A percentile compares a stretch with the other conserved stretches of the same genome.
Evolutionary conservation across 140 eudicot species (phyloP).

Genomic region (Stevia rebaudiana): DNA sequence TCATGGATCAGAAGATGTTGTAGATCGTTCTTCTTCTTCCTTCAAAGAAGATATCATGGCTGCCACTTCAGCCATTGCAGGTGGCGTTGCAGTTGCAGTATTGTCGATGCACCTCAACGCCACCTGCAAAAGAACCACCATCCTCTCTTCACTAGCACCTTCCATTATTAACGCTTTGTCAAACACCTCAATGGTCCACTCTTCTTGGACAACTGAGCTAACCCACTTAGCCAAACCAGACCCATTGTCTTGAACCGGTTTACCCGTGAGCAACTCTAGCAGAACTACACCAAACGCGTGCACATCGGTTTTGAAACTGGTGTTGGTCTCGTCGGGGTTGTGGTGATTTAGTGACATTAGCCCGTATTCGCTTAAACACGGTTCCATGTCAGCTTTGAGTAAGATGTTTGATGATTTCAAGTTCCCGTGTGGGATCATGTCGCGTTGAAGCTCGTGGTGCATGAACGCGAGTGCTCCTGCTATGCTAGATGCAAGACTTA

Average conservation of each 20-base stretch:
- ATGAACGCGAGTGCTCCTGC: conserved; percentile 55
- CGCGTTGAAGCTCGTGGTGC: conserved; percentile 55
- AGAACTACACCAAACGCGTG: conserved; percentile 55
- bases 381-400: conserved; percentile 46
- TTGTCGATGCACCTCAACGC: conserved; percentile 51
- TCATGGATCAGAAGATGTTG: conserved; percentile 44
- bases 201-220: conserved; percentile 54
- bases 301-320: conserved; percentile 37
- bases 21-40: conserved; percentile 57
- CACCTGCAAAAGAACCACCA: conserved; percentile 58
- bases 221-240: conserved; percentile 56
- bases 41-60: conserved; percentile 41
- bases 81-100: conserved; percentile 34
- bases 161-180: conserved; percentile 47
- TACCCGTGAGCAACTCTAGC: conserved; percentile 68
- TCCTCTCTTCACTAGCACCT: conserved; percentile 64
- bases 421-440: conserved; percentile 66
- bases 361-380: conserved; percentile 68
- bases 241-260: conserved; percentile 51
- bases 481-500: conserved; percentile 43
- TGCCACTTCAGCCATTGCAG: conserved; percentile 41
- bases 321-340: conserved; percentile 15
- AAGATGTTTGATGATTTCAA: conserved; percentile 67
- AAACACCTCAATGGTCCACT: conserved; percentile 67
- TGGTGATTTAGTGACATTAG: conserved; percentile 35